These are phyloP conservation scores for Eutrema yunnanense DNA, from an alignment of 345 rosid genomes.

Conservation along the genomic window DNA sequence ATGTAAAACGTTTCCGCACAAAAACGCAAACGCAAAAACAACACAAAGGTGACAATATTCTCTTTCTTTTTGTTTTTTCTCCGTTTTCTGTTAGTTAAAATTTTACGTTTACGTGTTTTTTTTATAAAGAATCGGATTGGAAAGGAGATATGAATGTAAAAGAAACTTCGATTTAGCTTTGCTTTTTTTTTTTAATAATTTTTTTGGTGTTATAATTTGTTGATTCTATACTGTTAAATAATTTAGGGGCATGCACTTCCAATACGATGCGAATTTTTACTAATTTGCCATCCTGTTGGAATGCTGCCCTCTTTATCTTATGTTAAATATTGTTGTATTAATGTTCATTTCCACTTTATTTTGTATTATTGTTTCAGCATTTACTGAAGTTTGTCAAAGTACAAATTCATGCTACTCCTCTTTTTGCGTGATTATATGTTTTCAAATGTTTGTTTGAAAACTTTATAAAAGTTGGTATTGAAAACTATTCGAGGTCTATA, in stretches of 20 bases:
- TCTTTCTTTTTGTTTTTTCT: background rate
- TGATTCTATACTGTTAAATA: conserved; percentile 2
- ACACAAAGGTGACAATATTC: conserved; percentile 24
- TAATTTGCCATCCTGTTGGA: conserved; percentile 16
- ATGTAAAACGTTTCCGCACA: conserved; percentile 26
- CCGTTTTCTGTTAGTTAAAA: background rate
- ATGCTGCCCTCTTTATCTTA: background rate
- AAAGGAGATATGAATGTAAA: conserved; percentile 15
- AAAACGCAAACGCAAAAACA: conserved; percentile 15
- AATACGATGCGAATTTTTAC: background rate
- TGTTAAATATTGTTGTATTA: conserved; percentile 4
- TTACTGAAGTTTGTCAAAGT: background rate
- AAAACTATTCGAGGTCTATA: no score
- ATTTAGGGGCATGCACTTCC: conserved; percentile 15
- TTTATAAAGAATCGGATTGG: background rate
- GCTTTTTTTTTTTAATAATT: background rate
- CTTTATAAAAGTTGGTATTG: background rate
- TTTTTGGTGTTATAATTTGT: conserved; percentile 18
- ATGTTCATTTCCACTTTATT: conserved; percentile 2
- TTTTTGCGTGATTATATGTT: background rate
- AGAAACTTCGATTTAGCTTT: conserved; percentile 10
- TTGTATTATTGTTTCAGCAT: conserved; percentile 2
- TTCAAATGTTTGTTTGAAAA: background rate
- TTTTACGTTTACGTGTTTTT: background rate
- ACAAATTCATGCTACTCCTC: background rate